Base-by-base conservation (phyloP, 2,329 filamentous ascomycete species). In the Paecilomyces dactylethromorphus region DNA sequence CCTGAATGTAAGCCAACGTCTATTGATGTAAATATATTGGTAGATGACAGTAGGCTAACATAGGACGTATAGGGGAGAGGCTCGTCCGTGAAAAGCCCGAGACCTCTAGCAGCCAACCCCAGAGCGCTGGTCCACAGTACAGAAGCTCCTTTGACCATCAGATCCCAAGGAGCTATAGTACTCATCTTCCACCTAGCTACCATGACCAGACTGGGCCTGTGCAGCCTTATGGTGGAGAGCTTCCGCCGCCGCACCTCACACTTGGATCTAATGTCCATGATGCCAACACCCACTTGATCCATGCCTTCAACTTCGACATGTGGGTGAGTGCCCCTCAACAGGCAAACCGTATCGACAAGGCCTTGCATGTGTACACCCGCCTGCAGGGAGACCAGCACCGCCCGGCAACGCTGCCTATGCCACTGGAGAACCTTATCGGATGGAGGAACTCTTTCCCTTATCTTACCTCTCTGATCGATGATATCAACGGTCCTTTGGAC, bases 1-100 rank as follows among this genome's bases (percentile, higher is more conserved):
- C 78, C 79, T 29, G 73, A 78, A 60, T 82, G 82, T 84, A 70
- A 76, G 79, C 71, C 53, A 26, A 2, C n/a, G 39, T 49, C 29
- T 51, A 8, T 24, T 15, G 12, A 13, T 15, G 12, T 33, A 13
- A 3, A 7, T 7, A 55, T 35, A 39, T 24, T 32, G 24, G 22
- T 29, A 51, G 54, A 54, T 29, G 52, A 35, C 29, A 29, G 22
- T 32, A 50, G 21, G 51, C 54, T 58, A 26, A 58, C 54, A 58
- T 26, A 58, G 21, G 39, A 55, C 26, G 29, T 45, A 13, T 53
- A 75, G 73, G 71, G 73, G 74, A 76, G 59, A 67, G 73, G 64
- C 71, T 75, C 54, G 72, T 75, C 8, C 69, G 73, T 49, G 73
- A 76, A 66, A 63, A 70, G 53, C 63, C 70, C 13, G 63, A 69